Percentiles rank a stretch among this genome's conserved stretches.
Evolutionary conservation across 73 alveolate species (phyloP).

Genomic region (Paramecium caudatum): DNA sequence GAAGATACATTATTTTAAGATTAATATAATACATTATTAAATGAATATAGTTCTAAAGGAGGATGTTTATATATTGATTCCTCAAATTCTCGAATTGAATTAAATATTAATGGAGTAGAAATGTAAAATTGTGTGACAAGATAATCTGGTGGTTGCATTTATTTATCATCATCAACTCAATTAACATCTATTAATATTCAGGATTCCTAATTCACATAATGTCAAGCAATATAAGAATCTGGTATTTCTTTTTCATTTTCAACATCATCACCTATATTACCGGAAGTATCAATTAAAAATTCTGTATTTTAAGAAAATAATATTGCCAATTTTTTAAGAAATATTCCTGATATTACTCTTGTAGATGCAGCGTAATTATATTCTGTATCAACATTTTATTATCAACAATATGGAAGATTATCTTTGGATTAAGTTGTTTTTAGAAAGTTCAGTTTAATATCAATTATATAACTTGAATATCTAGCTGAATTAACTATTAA

Average conservation of each 20-base stretch:
- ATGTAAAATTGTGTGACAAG: constrained; percentile 53
- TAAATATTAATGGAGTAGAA: not conserved
- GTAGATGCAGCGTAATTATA: not conserved
- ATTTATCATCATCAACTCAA: not conserved
- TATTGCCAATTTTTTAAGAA: constrained; percentile 2
- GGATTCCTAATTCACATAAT: not conserved
- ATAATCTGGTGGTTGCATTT: constrained; percentile 7
- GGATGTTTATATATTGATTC: constrained; percentile 23
- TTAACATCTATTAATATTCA: not conserved
- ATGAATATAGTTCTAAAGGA: not conserved
- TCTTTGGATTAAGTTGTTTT: not conserved
- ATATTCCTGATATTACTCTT: not conserved
- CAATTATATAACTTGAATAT: not conserved
- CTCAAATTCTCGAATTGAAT: not conserved
- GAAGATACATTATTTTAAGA: not conserved
- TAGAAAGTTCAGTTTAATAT: not conserved
- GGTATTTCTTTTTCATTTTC: not conserved
- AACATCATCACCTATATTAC: constrained; percentile 12
- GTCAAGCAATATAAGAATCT: not conserved
- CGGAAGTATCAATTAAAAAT: not conserved
- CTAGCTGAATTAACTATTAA: not conserved
- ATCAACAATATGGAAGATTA: constrained; percentile 1
- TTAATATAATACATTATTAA: not conserved
- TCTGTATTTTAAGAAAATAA: not conserved
- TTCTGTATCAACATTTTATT: not conserved